Percentiles rank a stretch among this genome's conserved stretches.
Evolutionary conservation across 768 basidiomycete species (phyloP).

Genomic region (Fomitopsis pulvina): DNA sequence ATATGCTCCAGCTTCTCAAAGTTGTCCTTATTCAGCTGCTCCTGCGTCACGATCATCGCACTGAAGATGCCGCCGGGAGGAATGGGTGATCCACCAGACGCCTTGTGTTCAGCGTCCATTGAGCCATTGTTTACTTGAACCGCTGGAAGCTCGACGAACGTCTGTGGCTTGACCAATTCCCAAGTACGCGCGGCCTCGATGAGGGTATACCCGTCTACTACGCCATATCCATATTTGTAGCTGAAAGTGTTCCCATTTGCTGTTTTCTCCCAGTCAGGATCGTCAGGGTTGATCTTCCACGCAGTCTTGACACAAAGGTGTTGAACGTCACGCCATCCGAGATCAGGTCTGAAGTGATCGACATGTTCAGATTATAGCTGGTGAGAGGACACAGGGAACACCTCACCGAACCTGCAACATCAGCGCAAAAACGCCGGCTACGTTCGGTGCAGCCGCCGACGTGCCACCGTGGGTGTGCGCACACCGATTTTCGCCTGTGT

Average conservation of each 20-base stretch:
- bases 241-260: slow-evolving; percentile 60
- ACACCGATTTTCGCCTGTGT: slow-evolving; percentile 81
- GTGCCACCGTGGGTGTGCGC: slow-evolving; percentile 87
- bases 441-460: slow-evolving; percentile 96
- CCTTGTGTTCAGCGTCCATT: slow-evolving; percentile 45
- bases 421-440: slow-evolving; percentile 88
- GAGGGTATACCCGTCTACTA: slow-evolving; percentile 75
- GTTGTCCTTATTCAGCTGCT: slow-evolving; percentile 66
- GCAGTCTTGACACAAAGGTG: slow-evolving; percentile 79
- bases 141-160: slow-evolving; percentile 76
- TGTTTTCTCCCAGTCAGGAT: slow-evolving; percentile 91
- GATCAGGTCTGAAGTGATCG: slow-evolving; percentile 60
- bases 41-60: slow-evolving; percentile 57
- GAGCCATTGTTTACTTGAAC: slow-evolving; percentile 59
- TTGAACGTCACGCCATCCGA: slow-evolving; percentile 96
- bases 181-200: slow-evolving; percentile 78
- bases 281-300: slow-evolving; percentile 73
- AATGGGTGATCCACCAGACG: slow-evolving; percentile 64
- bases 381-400: neutral
- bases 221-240: slow-evolving; percentile 97
- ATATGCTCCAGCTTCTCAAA: slow-evolving; percentile 89
- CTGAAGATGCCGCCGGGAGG: slow-evolving; percentile 55
- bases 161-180: slow-evolving; percentile 89
- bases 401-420: slow-evolving; percentile 79
- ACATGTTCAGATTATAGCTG: slow-evolving; percentile 1